Evolutionary conservation across 441 rosid genomes (phyloP), one percentile per base, ranked within the genome.

Genomic region (Cnidoscolus chayamansa): DNA sequence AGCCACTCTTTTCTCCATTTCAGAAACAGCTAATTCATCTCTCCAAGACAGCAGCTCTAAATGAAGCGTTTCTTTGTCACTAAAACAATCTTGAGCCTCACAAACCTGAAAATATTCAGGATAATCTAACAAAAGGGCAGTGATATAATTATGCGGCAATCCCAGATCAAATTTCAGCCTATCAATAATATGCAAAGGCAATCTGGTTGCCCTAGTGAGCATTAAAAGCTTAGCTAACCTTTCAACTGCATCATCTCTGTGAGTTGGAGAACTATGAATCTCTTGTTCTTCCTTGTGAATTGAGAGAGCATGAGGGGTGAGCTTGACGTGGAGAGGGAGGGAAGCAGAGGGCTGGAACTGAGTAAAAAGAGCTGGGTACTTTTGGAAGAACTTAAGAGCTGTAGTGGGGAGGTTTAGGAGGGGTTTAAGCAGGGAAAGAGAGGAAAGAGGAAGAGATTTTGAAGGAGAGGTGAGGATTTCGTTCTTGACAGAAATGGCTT

Each of bases 91-190:
- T n/a, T 63, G 56, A 51, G 70, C 70, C 78, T 82, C 79, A 20
- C 79, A 72, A 47, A 90, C 86, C 13, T 87, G 74, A 80, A 92
- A 92, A 75, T 82, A 83, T 17, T 92, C 97, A 0, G 97, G 98
- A 70, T 83, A 93, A 74, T 93, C 95, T 0, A 82, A 72, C 1
- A 90, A 82, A 11, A 93, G 81, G 11, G 84, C 73, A 59, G 88
- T 78, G 1, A 93, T 40, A 72, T 88, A 90, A 81, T 88, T 73
- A 65, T 79, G 81, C 65, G 97, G 92, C 76, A 93, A 86, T 40
- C 95, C 98, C 49, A 93, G 69, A 81, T 93, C 98, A 55, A 84
- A 84, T 65, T 77, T 78, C 78, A 93, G 87, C 70, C 78, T 79
- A 74, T 88, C 86, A n/a, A 93, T 51, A 19, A 87, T n/a, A 67